Conservation (phyloP, 768 basidiomycete genomes). For the Suillus variegatus region DNA sequence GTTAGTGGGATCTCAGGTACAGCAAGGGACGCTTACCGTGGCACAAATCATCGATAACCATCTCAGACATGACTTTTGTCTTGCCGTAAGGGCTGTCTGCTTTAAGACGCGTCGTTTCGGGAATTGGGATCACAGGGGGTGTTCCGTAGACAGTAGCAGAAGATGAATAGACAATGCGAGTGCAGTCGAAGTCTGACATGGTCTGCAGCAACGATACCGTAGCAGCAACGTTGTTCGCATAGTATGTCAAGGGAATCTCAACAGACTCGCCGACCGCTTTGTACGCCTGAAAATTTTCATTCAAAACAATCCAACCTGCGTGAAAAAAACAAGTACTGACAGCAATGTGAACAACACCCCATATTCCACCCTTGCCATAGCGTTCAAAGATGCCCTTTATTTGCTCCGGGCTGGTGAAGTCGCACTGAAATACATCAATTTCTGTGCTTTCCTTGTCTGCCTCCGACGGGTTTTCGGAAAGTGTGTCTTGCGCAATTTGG, state of each 20-base stretch:
- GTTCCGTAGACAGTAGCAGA: constrained; percentile 98
- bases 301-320: not conserved
- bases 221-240: constrained; percentile 90
- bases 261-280: constrained; percentile 98
- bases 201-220: constrained; percentile 83
- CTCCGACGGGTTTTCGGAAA: constrained; percentile 65
- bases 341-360: constrained; percentile 96
- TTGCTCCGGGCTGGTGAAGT: constrained; percentile 73
- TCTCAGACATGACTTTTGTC: constrained; percentile 95
- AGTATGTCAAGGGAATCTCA: constrained; percentile 91
- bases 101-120: constrained; percentile 83
- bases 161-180: constrained; percentile 93
- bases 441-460: constrained; percentile 70
- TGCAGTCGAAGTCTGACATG: constrained; percentile 84
- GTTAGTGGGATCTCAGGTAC: constrained; percentile 13
- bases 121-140: constrained; percentile 89
- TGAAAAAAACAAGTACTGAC: constrained; percentile 45
- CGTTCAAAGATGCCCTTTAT: constrained; percentile 78
- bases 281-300: constrained; percentile 62
- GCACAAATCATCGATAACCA: constrained; percentile 86
- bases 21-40: constrained; percentile 49
- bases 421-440: constrained; percentile 69
- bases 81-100: constrained; percentile 94
- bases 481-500: constrained; percentile 73
- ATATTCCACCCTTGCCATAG: constrained; percentile 89